Base-by-base conservation (phyloP, 148 eudicot species). In the Pouteria glomerata region DNA sequence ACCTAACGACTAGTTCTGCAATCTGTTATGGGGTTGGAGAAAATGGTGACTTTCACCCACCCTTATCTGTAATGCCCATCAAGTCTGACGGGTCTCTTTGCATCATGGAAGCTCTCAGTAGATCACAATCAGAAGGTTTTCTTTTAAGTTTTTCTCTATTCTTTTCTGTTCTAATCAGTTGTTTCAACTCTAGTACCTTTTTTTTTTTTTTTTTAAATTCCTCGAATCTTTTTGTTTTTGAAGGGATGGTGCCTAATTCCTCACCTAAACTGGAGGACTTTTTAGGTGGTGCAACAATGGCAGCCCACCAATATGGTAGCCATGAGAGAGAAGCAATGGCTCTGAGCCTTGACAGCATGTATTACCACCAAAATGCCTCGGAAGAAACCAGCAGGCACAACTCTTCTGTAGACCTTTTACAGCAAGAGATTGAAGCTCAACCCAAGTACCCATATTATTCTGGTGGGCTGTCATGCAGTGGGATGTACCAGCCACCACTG, bases 11-110 rank as follows among this genome's bases (percentile, higher is more conserved):
- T 80, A 44, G 71, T 73, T 69, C 76, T 48, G 76, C 72, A 16
- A 67, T 79, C 53, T 77, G 75, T 71, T 88, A 82, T 63, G 90
- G 88, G 4, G 74, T 72, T 82, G 83, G 76, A 55, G 85, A 82
- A 53, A 77, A 78, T 75, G 79, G 71, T 61, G 85, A 71, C 27
- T 70, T 83, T 44, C 75, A 55, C 55, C 75, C 87, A 19, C 74
- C 80, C 33, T 77, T 88, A 63, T 67, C 92, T 70, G 81, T 84
- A 3, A 90, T 93, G 98, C 98, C 98, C 29, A 86, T 93, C 63
- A 90, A 87, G 27, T 87, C 94, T 68, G 98, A 93, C 82, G 97
- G 98, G 3, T 90, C 98, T 68, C 85, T 88, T 19, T 90, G 89
- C 74, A 55, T 87, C 31, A 90, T 87, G 84, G 83, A 82, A 68